Base-by-base conservation (phyloP, 495 filamentous ascomycete species). In the Hypoxylon perforatum region DNA sequence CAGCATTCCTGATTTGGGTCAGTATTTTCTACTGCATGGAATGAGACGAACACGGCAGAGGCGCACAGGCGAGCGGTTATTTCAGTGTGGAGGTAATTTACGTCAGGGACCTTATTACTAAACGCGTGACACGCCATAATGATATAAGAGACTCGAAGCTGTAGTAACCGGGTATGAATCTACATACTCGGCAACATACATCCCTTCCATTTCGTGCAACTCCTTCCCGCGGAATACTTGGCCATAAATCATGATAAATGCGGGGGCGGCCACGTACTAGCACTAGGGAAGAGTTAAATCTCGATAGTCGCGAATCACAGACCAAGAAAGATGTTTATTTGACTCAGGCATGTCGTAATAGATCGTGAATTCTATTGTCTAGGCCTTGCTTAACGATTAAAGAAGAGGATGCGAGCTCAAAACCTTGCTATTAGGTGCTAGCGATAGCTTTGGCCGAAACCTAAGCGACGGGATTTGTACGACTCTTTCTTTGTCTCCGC, bases 291-390 rank as follows among this genome's bases (percentile, higher is more conserved):
- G n/a, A 56, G 49, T 28, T 17, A 54, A 47, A 46, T 2, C 1
- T 17, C 12, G 22, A 17, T 12, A 10, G 15, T 44, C 38, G 17
- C 50, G 53, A 64, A 58, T 47, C 11, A 57, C 3, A 23, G 28
- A 3, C 19, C 23, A 10, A 11, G 21, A 30, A 65, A 45, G n/a
- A n/a, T 10, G 14, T 39, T 1, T 3, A 65, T 44, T n/a, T 59
- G 55, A 58, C 61, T 65, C 61, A 39, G 39, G 0, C 25, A 65
- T 58, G 61, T 58, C 47, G 53, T 65, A 65, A 58, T 65, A 1
- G 54, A 55, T 49, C 9, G 33, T 15, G 15, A 8, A 3, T 4
- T n/a, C 30, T 14, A 18, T 21, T 19, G 10, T 25, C 22, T 7
- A 30, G 5, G n/a, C 30, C 22, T 39, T 42, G 11, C 36, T 1